Conservation (phyloP, 2,329 filamentous ascomycete genomes). For the Phialophora chinensis region DNA sequence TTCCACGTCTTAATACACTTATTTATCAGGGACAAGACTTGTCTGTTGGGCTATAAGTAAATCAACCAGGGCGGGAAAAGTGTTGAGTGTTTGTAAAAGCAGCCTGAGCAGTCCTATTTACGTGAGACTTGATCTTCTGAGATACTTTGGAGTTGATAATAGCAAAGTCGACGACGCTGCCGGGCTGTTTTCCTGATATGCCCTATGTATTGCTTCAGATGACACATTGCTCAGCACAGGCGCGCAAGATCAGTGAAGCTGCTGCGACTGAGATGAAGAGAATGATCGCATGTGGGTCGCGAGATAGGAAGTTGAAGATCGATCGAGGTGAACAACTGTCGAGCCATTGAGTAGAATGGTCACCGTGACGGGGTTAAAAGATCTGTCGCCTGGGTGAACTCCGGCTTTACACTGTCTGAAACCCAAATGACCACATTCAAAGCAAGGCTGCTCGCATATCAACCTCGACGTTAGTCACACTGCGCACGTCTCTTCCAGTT, state of each 20-base stretch:
- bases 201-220: slow-evolving; percentile 1
- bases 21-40: neutral
- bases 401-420: neutral
- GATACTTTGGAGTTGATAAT: neutral
- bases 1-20: slow-evolving; percentile 2
- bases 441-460: neutral
- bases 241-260: neutral
- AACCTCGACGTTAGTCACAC: neutral
- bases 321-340: neutral
- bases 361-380: neutral
- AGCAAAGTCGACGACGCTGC: neutral
- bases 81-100: neutral
- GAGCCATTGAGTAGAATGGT: neutral
- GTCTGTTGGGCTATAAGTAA: neutral
- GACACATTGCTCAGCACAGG: neutral
- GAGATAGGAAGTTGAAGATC: too few species aligned
- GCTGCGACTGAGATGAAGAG: neutral
- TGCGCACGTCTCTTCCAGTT: neutral
- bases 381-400: neutral
- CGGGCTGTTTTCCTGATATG: neutral
- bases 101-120: neutral
- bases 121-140: neutral
- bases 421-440: neutral
- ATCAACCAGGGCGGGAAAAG: neutral
- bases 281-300: neutral